Conservation (phyloP, 352 stramenopile species). For the Thalassiosira allenii region DNA sequence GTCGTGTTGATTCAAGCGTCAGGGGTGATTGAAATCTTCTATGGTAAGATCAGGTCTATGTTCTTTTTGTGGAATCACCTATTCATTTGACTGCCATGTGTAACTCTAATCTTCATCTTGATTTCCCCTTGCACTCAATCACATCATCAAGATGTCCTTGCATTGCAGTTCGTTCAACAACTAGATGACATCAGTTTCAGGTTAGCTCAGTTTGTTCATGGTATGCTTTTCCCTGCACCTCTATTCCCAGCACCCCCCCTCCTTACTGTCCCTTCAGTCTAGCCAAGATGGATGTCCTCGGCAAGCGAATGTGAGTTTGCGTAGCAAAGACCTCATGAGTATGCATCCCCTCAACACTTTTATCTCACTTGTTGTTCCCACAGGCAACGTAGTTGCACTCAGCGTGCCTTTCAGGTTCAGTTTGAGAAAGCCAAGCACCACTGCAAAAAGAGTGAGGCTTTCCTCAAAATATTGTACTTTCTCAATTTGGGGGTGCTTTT, state of each 20-base stretch:
- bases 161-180: conserved; percentile 18
- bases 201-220: too few species aligned
- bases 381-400: background rate
- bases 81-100: too few species aligned
- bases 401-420: background rate
- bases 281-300: conserved; percentile 10
- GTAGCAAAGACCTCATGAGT: too few species aligned
- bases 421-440: background rate
- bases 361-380: too few species aligned
- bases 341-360: too few species aligned
- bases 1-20: conserved; percentile 7
- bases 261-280: background rate
- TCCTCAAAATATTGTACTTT: conserved; percentile 37
- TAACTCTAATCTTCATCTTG: too few species aligned
- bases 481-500: conserved; percentile 20
- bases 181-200: conserved; percentile 13
- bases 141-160: conserved; percentile 17
- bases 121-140: too few species aligned
- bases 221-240: too few species aligned
- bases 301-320: conserved; percentile 3
- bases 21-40: conserved; percentile 17
- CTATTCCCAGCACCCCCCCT: too few species aligned
- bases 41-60: too few species aligned
- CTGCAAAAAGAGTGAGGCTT: background rate
- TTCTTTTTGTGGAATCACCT: too few species aligned